These are phyloP conservation scores for Kodamaea leandrae DNA, from an alignment of 805 yeast species.

Conservation along the genomic window DNA sequence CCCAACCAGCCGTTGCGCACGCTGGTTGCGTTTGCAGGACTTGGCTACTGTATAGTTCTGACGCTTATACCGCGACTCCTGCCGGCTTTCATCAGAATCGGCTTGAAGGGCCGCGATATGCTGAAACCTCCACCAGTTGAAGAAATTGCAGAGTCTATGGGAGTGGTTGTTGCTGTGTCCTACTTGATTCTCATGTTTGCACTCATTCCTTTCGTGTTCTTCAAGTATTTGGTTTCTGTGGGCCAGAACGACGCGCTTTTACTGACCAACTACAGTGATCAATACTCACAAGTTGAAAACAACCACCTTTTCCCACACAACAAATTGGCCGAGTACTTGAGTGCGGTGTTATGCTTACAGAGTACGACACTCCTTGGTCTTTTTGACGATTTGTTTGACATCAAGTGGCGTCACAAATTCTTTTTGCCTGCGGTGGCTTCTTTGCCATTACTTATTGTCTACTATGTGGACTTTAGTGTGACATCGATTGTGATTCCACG, in stretches of 20 bases:
- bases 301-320: slow-evolving; percentile 66
- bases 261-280: slow-evolving; percentile 32
- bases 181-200: slow-evolving; percentile 78
- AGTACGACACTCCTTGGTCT: slow-evolving; percentile 83
- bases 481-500: slow-evolving; percentile 84
- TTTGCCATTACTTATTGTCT: slow-evolving; percentile 85
- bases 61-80: slow-evolving; percentile 68
- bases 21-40: slow-evolving; percentile 61
- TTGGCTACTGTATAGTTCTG: slow-evolving; percentile 63
- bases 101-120: slow-evolving; percentile 82
- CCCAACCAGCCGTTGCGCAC: slow-evolving; percentile 52
- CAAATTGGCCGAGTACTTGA: slow-evolving; percentile 78
- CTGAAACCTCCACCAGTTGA: slow-evolving; percentile 70
- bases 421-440: slow-evolving; percentile 93
- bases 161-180: slow-evolving; percentile 81
- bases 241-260: slow-evolving; percentile 33
- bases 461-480: slow-evolving; percentile 90
- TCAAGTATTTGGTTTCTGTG: slow-evolving; percentile 62
- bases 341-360: slow-evolving; percentile 80
- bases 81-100: slow-evolving; percentile 66
- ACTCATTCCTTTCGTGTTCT: slow-evolving; percentile 85
- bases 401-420: slow-evolving; percentile 96
- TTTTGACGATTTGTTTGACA: slow-evolving; percentile 92
- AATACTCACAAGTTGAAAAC: slow-evolving; percentile 31
- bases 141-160: slow-evolving; percentile 82